Evolutionary conservation across 306 rosid genomes (phyloP), one percentile per base, ranked within the genome.

Genomic region (Begonia fuchsioides): DNA sequence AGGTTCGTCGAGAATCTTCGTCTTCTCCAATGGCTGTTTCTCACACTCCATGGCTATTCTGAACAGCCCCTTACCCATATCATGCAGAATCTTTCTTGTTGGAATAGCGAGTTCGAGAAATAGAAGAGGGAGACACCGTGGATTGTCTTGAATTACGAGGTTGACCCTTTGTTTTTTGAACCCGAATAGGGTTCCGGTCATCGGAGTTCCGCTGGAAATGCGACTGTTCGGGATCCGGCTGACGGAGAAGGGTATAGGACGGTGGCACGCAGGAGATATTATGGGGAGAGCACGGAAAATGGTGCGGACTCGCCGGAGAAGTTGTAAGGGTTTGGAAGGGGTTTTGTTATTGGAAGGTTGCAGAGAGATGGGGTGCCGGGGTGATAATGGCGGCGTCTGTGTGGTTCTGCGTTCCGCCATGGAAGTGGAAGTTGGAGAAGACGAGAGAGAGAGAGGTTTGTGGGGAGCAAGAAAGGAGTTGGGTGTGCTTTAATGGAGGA

Each of bases 41-140:
- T 85, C 97, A 35, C 95, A 90, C 62, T 90, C 97, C 14, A 90
- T 35, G 0, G 95, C 94, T 8, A 90, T 52, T 11, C 97, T 60
- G 0, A 76, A 81, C 0, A 79, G 70, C 52, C 97, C 95, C 50
- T 38, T 20, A 17, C 85, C 87, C 82, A 84, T 76, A 41, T 84
- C 94, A 10, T 81, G 97, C 2, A 90, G 70, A 0, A 84, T 61
- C 48, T 74, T 84, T 5, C 85, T 77, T 0, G 95, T 81, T 0
- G 78, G 82, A 12, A 90, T 76, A 0, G 81, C 78, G 0, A 90
- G 60, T 58, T 90, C 97, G 26, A 90, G 60, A 15, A 84, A 60
- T 0, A 90, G 79, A 8, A 73, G 51, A 0, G 95, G 97, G 0
- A 75, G 64, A 5, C 77, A 71, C 5, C 57, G 76, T 0, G 95